Evolutionary conservation across 352 stramenopile species (phyloP).

Genomic region (Phytophthora pisi): DNA sequence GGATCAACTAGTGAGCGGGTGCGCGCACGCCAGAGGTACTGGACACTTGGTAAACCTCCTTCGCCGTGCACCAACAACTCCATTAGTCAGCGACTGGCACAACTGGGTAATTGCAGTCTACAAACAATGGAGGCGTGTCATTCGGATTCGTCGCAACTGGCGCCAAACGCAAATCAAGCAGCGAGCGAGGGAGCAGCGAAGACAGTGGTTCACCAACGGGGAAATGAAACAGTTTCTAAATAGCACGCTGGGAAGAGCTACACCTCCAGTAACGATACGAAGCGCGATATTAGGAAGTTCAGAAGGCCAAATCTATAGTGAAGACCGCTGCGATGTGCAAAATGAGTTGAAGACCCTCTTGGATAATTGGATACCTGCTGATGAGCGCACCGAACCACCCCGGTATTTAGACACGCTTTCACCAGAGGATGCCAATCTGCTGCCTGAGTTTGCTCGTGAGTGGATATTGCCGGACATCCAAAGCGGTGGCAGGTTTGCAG

Average conservation of each 20-base stretch:
- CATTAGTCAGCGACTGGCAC: too few relatives aligned
- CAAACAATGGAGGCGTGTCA: neutral
- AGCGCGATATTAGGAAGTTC: slow-evolving; percentile 1
- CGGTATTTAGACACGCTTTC: neutral
- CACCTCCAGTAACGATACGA: neutral
- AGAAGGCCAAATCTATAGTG: neutral
- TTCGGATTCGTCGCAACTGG: neutral
- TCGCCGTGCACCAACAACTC: too few relatives aligned
- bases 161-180: neutral
- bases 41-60: too few relatives aligned
- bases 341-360: neutral
- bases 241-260: neutral
- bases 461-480: slow-evolving; percentile 2
- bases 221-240: neutral
- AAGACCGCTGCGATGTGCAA: neutral
- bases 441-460: neutral
- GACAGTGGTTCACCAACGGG: neutral
- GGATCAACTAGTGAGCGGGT: too few relatives aligned
- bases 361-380: slow-evolving; percentile 4
- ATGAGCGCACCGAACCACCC: neutral
- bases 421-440: neutral
- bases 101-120: neutral
- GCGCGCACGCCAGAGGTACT: too few relatives aligned
- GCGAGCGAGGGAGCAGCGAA: neutral
- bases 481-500: neutral